Evolutionary conservation across 257 asterid genomes (phyloP).

Genomic region (Gentiana macrophylla): DNA sequence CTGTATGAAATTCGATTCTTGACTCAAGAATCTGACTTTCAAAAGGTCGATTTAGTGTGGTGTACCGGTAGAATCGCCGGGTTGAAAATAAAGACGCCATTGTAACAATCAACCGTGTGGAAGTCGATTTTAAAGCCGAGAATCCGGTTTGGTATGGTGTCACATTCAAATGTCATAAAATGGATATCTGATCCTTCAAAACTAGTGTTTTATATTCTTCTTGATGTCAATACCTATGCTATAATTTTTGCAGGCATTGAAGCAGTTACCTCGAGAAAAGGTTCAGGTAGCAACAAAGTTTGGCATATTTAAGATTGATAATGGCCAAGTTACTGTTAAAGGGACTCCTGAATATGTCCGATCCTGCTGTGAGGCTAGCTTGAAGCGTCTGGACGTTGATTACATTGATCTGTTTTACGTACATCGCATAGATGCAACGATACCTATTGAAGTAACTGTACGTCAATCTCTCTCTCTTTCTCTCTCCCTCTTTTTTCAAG

Average conservation of each 20-base stretch:
- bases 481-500: background rate
- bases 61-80: too few species aligned
- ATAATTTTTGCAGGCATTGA: conserved; percentile 11
- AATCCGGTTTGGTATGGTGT: too few species aligned
- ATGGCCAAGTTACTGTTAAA: conserved; percentile 19
- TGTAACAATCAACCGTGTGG: too few species aligned
- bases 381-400: conserved; percentile 34
- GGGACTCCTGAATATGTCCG: conserved; percentile 50
- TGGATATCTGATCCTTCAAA: too few species aligned
- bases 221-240: background rate
- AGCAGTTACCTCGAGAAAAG: conserved; percentile 47
- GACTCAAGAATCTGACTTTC: too few species aligned
- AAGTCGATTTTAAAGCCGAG: too few species aligned
- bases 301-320: conserved; percentile 26
- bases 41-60: too few species aligned
- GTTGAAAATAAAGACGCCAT: too few species aligned
- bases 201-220: background rate
- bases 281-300: conserved; percentile 51
- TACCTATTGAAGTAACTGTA: conserved; percentile 50
- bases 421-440: conserved; percentile 37
- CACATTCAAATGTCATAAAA: too few species aligned
- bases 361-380: conserved; percentile 52
- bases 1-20: too few species aligned
- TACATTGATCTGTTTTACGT: conserved; percentile 46
- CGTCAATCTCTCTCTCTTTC: conserved; percentile 5